phyloP scores from a whole-genome alignment of 768 basidiomycete species.

The Cystobasidium onofrii region DNA sequence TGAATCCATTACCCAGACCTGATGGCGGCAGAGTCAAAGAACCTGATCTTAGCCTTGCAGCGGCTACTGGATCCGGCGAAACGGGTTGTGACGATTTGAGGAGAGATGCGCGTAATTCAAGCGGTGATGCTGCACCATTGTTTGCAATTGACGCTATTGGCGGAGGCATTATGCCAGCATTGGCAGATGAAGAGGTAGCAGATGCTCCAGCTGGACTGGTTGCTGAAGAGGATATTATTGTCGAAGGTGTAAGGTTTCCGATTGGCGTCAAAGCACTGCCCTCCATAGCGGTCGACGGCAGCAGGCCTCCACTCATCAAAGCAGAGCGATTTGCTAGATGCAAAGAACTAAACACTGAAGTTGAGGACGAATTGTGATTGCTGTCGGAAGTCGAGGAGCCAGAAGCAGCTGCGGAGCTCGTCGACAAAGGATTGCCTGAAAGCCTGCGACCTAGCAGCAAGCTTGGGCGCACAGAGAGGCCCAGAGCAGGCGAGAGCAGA shows the following conservation, averaged over 20 bases:
- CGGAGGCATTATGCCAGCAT: neutral
- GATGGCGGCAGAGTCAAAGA: conserved; percentile 17
- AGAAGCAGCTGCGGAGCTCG: neutral
- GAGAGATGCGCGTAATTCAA: conserved; percentile 2
- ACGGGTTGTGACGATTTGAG: conserved; percentile 11
- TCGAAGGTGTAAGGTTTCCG: neutral
- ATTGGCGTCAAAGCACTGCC: neutral
- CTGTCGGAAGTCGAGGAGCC: neutral
- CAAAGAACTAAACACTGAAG: neutral
- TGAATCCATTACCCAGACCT: conserved; percentile 24
- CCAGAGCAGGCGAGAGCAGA: conserved; percentile 22
- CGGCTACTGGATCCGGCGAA: conserved; percentile 14
- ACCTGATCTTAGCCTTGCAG: conserved; percentile 6
- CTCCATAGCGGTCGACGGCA: neutral
- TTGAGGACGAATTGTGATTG: neutral
- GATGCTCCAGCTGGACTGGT: neutral
- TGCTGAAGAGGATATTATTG: neutral
- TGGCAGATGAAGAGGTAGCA: neutral
- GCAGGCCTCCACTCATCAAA: neutral
- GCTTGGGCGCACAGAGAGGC: neutral
- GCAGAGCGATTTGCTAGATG: neutral
- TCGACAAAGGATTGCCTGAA: neutral
- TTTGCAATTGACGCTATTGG: neutral
- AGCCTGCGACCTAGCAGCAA: conserved; percentile 1
- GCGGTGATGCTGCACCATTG: neutral